Conservation (phyloP, 2,329 filamentous ascomycete species). For the Penicillium sp. region DNA sequence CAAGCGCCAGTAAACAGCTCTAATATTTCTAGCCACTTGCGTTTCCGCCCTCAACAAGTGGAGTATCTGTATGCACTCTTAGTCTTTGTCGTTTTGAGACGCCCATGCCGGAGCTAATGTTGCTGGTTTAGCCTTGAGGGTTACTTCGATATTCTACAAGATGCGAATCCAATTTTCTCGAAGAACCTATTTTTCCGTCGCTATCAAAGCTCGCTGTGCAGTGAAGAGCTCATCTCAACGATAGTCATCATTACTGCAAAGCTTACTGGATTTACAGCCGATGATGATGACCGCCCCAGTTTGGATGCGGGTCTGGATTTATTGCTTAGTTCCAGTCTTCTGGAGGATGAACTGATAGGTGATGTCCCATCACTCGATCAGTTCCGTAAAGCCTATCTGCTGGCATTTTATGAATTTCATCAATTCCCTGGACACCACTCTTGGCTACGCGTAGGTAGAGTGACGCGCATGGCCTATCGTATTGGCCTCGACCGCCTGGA, state of each 20-base stretch:
- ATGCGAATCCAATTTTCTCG: conserved; percentile 29
- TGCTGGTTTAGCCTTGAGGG: conserved; percentile 16
- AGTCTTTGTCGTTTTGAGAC: neutral
- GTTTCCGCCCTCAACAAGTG: neutral
- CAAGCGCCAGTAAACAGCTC: neutral
- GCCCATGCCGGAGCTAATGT: neutral
- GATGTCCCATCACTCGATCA: conserved; percentile 20
- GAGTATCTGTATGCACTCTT: conserved; percentile 3
- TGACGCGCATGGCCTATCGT: conserved; percentile 33
- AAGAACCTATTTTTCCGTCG: conserved; percentile 22
- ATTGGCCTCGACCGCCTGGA: conserved; percentile 34
- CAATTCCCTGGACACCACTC: conserved; percentile 30
- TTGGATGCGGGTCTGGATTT: neutral
- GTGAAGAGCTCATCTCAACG: conserved; percentile 20
- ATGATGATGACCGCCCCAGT: neutral
- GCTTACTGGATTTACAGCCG: conserved; percentile 15
- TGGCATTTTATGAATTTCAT: conserved; percentile 37
- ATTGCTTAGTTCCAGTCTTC: conserved; percentile 1
- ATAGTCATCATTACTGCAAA: conserved; percentile 29
- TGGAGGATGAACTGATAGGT: conserved; percentile 1
- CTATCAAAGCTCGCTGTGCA: conserved; percentile 20
- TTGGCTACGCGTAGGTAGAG: conserved; percentile 30
- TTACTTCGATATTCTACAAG: conserved; percentile 29
- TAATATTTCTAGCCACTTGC: neutral
- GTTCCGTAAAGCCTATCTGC: conserved; percentile 30